Percentiles rank a stretch among this genome's conserved stretches.
Conservation (phyloP, 257 asterid genomes). For the Mentha longifolia region DNA sequence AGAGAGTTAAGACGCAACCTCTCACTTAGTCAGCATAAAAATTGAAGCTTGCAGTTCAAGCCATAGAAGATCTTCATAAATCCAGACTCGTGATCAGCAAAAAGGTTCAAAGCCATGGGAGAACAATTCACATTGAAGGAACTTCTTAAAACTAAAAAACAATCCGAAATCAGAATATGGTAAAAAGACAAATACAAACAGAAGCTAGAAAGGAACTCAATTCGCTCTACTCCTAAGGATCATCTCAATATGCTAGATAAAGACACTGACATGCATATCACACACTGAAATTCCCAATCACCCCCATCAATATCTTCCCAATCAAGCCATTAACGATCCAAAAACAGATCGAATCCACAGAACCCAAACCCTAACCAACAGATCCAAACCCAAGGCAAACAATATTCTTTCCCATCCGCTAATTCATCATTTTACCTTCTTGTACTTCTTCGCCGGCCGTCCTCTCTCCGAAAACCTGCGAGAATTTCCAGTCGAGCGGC, state of each 20-base stretch:
- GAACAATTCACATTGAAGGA: slow-evolving; percentile 15
- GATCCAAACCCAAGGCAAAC: slow-evolving; percentile 48
- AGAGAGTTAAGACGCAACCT: slow-evolving; percentile 23
- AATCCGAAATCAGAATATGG: not conserved
- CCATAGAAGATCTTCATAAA: slow-evolving; percentile 22
- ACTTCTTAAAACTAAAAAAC: slow-evolving; percentile 5
- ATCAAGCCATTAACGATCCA: slow-evolving; percentile 39
- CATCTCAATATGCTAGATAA: slow-evolving; percentile 27
- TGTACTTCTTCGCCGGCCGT: slow-evolving; percentile 98
- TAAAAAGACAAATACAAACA: slow-evolving; percentile 23
- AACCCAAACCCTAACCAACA: slow-evolving; percentile 50
- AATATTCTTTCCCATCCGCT: slow-evolving; percentile 29
- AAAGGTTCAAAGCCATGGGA: not conserved
- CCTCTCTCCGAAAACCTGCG: slow-evolving; percentile 98
- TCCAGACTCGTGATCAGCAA: slow-evolving; percentile 15
- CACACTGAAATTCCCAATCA: slow-evolving; percentile 35
- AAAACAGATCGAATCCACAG: slow-evolving; percentile 41
- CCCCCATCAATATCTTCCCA: slow-evolving; percentile 22
- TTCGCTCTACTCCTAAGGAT: slow-evolving; percentile 43
- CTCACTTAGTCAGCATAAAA: slow-evolving; percentile 31
- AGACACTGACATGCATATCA: slow-evolving; percentile 55
- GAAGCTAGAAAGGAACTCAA: slow-evolving; percentile 23
- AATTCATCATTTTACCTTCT: slow-evolving; percentile 70
- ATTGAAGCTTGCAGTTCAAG: slow-evolving; percentile 28
- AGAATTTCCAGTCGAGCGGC: slow-evolving; percentile 96